Conservation (phyloP, 2,329 filamentous ascomycete species). For the Colletotrichum aenigma region DNA sequence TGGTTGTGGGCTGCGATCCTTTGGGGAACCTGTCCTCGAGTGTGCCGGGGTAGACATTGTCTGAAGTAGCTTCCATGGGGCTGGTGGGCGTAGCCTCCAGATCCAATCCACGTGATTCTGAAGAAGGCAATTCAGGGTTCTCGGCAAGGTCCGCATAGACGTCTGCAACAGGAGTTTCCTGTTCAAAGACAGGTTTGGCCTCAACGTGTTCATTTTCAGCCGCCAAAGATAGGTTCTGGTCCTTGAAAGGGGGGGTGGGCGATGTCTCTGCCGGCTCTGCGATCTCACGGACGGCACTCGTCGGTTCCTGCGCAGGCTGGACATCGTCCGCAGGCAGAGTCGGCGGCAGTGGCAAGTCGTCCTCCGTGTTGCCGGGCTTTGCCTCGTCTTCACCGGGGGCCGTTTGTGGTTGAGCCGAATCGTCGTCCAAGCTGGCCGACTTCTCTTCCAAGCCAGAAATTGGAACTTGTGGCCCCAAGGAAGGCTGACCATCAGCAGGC, state of each 20-base stretch:
- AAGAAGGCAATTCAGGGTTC: neutral
- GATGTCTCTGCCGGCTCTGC: neutral
- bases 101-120: neutral
- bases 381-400: neutral
- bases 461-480: neutral
- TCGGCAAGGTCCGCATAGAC: neutral
- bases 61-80: neutral
- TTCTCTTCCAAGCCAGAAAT: neutral
- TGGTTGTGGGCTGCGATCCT: neutral
- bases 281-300: neutral
- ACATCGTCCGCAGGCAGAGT: neutral
- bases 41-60: neutral
- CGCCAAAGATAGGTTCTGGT: conserved; percentile 18
- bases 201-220: neutral
- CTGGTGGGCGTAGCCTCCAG: neutral
- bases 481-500: neutral
- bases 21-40: neutral
- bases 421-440: neutral
- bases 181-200: neutral
- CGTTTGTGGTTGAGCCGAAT: neutral
- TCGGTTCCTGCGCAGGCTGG: neutral
- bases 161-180: neutral
- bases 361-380: neutral
- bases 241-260: conserved; percentile 15
- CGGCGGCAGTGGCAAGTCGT: neutral